phyloP scores from a whole-genome alignment of 1,139 yeast genomes.

The Pichia sp. region DNA sequence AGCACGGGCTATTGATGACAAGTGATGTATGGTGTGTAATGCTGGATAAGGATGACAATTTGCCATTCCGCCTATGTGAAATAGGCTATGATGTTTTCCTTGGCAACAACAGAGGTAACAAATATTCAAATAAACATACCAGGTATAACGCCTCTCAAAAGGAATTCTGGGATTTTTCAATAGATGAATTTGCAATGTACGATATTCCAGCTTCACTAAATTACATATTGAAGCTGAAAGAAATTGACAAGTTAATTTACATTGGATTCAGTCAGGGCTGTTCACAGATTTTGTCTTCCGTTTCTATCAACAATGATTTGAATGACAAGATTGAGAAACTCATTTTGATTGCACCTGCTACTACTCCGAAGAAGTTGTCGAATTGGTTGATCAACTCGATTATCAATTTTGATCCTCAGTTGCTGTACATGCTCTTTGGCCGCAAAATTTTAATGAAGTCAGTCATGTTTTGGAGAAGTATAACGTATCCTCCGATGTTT shows the following conservation, averaged over 20 bases:
- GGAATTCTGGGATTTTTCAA: constrained; percentile 76
- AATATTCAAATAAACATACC: constrained; percentile 51
- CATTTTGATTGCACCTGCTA: constrained; percentile 73
- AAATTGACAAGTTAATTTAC: constrained; percentile 47
- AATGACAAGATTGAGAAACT: constrained; percentile 66
- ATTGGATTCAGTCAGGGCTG: constrained; percentile 91
- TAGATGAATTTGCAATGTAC: constrained; percentile 79
- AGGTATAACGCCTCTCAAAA: constrained; percentile 37
- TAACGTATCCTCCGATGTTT: constrained; percentile 81
- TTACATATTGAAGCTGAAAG: constrained; percentile 51
- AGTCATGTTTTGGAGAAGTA: constrained; percentile 75
- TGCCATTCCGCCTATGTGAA: constrained; percentile 75
- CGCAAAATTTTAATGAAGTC: constrained; percentile 67
- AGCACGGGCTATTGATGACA: constrained; percentile 89
- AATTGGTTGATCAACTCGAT: constrained; percentile 73
- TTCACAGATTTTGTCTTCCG: constrained; percentile 83
- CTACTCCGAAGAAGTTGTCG: constrained; percentile 83
- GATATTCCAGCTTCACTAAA: constrained; percentile 76
- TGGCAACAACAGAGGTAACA: constrained; percentile 88
- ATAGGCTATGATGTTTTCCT: constrained; percentile 89
- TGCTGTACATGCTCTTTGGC: constrained; percentile 73
- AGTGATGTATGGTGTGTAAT: constrained; percentile 78
- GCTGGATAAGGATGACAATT: constrained; percentile 55
- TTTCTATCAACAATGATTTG: constrained; percentile 64
- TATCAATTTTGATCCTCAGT: constrained; percentile 72